Conservation (phyloP, 805 yeast species). For the Candida nemodendra region DNA sequence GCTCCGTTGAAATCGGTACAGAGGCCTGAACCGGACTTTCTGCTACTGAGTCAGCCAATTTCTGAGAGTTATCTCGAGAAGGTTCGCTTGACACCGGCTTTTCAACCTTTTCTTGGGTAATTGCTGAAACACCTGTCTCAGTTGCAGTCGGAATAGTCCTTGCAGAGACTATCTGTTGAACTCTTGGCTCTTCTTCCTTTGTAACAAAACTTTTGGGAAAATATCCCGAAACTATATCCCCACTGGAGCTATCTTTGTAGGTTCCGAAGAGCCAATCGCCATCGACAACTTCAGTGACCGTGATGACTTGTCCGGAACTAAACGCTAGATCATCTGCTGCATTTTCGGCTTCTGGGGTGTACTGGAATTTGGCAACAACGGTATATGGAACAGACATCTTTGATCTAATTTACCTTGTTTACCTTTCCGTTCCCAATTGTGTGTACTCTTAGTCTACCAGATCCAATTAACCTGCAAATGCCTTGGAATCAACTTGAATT, state of each 20-base stretch:
- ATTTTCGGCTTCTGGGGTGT: constrained; percentile 41
- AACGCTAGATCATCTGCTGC: constrained; percentile 85
- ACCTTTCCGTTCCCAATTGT: background rate
- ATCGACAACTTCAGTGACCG: constrained; percentile 79
- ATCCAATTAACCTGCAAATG: too few species aligned
- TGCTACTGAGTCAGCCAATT: background rate
- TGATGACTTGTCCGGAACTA: constrained; percentile 61
- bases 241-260: constrained; percentile 42
- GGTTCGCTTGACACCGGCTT: background rate
- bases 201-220: constrained; percentile 87
- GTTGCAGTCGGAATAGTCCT: background rate
- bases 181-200: constrained; percentile 6
- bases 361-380: constrained; percentile 31
- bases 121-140: too few species aligned
- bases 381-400: constrained; percentile 28
- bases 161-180: background rate
- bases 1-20: background rate
- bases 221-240: constrained; percentile 59
- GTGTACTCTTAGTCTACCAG: too few species aligned
- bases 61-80: background rate
- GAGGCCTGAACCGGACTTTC: background rate
- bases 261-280: constrained; percentile 89
- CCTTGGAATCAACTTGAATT: too few species aligned
- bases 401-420: background rate
- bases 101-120: background rate